Base-by-base conservation (phyloP, 78 protist genomes). In the Dictyostelium firmibasis region DNA sequence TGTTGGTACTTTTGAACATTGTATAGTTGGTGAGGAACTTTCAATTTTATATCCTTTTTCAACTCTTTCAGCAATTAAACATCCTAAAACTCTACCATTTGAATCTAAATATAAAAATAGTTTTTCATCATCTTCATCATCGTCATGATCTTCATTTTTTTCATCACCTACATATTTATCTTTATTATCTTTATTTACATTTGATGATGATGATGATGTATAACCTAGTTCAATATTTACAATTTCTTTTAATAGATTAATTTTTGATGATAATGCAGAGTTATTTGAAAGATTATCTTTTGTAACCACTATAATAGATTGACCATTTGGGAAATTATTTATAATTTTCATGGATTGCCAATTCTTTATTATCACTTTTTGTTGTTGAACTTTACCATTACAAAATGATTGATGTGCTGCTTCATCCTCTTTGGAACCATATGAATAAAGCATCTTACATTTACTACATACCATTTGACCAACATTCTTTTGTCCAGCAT, bases 371-470 rank as follows among this genome's bases (percentile, higher is more conserved):
- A 69, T 23, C n/a, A 89, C 77, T 57, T 89, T 89, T 64, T 60
- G 86, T 29, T n/a, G 29, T 81, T 89, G 72, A n/a, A 50, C n/a
- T 29, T 50, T 29, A 33, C 79, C 79, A 29, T 60, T 64, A 50
- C 94, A 89, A 70, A 64, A 81, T 44, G 57, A 36, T 23, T 67
- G 31, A 69, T 89, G 94, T 29, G 87, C 84, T 3, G 35, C 29
- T 25, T 89, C 94, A 81, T 89, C 94, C 4, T 89, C 94, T n/a
- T 67, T 41, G 0, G 67, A 43, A 1, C 94, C 94, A 67, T 38
- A 23, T 62, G 77, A 67, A 84, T 89, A 89, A 5, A 81, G 10
- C 94, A 89, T 89, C 35, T 81, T 78, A 89, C 94, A 89, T 69
- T 89, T 78, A 20, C 35, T 27, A 89, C 94, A 89, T 6, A 89